Base-by-base conservation (phyloP, 768 basidiomycete genomes). In the Boletus speciosus region DNA sequence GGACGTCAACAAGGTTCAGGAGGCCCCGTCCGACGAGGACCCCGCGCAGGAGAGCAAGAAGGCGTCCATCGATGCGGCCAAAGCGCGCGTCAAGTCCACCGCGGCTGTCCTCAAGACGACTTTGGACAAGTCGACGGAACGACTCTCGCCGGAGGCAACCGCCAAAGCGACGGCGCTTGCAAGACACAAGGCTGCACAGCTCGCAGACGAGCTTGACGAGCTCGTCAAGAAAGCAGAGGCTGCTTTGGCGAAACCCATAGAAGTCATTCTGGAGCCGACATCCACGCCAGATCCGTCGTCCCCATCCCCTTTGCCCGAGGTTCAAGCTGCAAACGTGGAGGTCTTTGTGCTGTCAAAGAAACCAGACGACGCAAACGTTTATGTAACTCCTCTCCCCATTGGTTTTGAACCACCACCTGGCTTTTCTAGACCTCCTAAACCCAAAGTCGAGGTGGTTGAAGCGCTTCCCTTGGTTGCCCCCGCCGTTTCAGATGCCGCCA, bases 401-500 rank as follows among this genome's bases (percentile, higher is more conserved):
- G 96, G 94, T 12, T 92, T 90, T 68, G 94, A 98, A 70, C 92
- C 88, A 10, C 95, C 96, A 34, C 92, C 92, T 23, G 96, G 96
- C 19, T 98, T 84, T 69, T 76, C 79, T 52, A 79, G 84, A 37
- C 84, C 79, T 31, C 82, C 67, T n/a, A 71, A 72, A 55, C 44
- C 71, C 5, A 56, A 71, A 21, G 41, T 32, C 10, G 31, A 11
- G 31, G 29, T 29, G 8, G 8, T 66, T 6, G 59, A 58, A 5
- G 76, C 73, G 1, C 79, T 98, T 10, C 93, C 94, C 42, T 81
- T 91, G 21, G 76, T 98, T 55, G 88, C 90, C 1, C 93, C 94
- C 1, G 80, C 81, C 19, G 83, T 99, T 42, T 78, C 83, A 31
- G 85, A 86, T 54, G 76, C 92, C 43, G 73, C 76, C 49, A 73